Base-by-base conservation (phyloP, 306 rosid genomes). In the Glycine tomentella region DNA sequence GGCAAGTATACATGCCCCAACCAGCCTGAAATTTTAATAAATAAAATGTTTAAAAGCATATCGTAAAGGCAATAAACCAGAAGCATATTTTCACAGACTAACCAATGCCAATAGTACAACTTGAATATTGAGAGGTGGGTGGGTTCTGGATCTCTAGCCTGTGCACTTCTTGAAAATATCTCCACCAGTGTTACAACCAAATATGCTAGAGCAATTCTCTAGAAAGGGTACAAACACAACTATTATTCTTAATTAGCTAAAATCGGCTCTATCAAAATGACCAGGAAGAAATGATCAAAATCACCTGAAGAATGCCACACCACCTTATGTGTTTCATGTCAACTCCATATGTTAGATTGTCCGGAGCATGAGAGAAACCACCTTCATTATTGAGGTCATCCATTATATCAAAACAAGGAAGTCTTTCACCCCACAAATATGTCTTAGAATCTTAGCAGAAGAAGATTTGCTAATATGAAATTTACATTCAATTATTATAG, bases 251-350 rank as follows among this genome's bases (percentile, higher is more conserved):
- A 4, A 4, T 38, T 38, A 38, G 44, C 44, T 4, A 38, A 38
- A 38, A 45, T 68, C 33, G 53, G 3, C 9, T 78, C 11, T 72
- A 8, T 14, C 45, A 31, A 69, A 61, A 77, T 40, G 48, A 58
- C 48, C 44, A 38, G 14, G 5, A 57, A 74, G 81, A 36, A 10
- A 13, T 15, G n/a, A 79, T 74, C 12, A 67, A 67, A 51, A 50
- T 67, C 78, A 95, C 99, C 97, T 95, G 98, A 84, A 95, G 98
- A 87, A 95, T 95, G 61, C 98, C 99, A 62, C 89, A 95, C 97
- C 93, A 91, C 75, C 99, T 88, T 80, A 95, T 86, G 69, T 51
- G 82, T 86, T 78, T 90, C 90, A 95, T 79, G 87, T 93, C 95
- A 17, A 95, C 97, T 25, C 99, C 99, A 76, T 93, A 95, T 65